Percentiles rank a stretch among this genome's conserved stretches.
These are phyloP conservation scores for Globisporangium cederbergense DNA, from an alignment of 352 stramenopile genomes.

Conservation along the genomic window DNA sequence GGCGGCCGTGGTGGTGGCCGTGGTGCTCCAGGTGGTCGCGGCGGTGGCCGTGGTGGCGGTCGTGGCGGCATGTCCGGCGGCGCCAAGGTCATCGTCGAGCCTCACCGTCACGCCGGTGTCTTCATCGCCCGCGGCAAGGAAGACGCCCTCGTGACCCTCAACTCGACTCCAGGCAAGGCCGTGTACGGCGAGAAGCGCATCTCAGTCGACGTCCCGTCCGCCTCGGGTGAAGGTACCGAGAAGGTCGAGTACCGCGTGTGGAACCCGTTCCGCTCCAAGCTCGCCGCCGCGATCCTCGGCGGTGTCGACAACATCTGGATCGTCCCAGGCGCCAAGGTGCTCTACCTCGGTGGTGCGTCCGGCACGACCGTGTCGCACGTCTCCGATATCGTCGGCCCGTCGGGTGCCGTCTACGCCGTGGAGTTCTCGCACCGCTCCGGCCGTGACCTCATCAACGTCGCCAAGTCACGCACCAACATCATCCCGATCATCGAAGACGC, in stretches of 20 bases:
- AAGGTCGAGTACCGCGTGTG: slow-evolving; percentile 99
- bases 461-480: slow-evolving; percentile 98
- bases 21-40: slow-evolving; percentile 36
- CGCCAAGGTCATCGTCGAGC: slow-evolving; percentile 97
- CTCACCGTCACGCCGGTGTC: slow-evolving; percentile 97
- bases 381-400: slow-evolving; percentile 98
- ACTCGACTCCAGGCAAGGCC: slow-evolving; percentile 97
- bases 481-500: slow-evolving; percentile 99
- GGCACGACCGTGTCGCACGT: slow-evolving; percentile 99
- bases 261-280: slow-evolving; percentile 99
- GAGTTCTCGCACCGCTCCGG: slow-evolving; percentile 99
- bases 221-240: slow-evolving; percentile 85
- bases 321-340: slow-evolving; percentile 94
- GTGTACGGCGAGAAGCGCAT: slow-evolving; percentile 99
- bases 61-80: slow-evolving; percentile 93
- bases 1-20: slow-evolving; percentile 39
- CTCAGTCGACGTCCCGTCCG: slow-evolving; percentile 94
- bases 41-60: slow-evolving; percentile 61
- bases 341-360: slow-evolving; percentile 98
- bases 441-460: slow-evolving; percentile 98
- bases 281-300: slow-evolving; percentile 98
- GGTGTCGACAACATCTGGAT: slow-evolving; percentile 99
- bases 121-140: slow-evolving; percentile 99
- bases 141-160: slow-evolving; percentile 98
- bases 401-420: slow-evolving; percentile 97